Conservation (phyloP, 768 basidiomycete genomes). For the Kwoniella botswanensis region DNA sequence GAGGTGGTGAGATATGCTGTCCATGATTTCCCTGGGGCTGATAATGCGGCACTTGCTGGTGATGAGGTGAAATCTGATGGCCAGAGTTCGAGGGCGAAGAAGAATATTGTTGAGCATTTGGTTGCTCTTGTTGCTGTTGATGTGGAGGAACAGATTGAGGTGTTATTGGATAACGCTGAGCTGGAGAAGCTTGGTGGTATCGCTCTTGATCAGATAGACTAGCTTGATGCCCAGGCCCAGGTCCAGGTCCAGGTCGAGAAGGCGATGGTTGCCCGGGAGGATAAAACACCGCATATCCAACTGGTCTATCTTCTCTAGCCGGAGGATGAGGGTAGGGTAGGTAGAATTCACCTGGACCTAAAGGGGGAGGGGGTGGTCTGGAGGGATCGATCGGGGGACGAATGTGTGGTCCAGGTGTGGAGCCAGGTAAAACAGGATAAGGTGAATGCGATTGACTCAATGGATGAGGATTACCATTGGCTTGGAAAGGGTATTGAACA, state of each 20-base stretch:
- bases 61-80: not conserved
- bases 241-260: not conserved
- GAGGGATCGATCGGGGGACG: constrained; percentile 1
- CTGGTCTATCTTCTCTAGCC: constrained; percentile 14
- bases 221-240: constrained; percentile 15
- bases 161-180: not conserved
- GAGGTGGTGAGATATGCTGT: constrained; percentile 1
- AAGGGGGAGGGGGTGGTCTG: constrained; percentile 25
- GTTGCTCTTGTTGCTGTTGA: not conserved
- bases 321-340: constrained; percentile 28
- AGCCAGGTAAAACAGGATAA: constrained; percentile 16
- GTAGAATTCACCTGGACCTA: constrained; percentile 23
- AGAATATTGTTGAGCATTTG: not conserved
- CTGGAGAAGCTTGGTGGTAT: not conserved
- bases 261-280: constrained; percentile 9
- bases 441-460: constrained; percentile 5
- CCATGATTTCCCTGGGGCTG: not conserved
- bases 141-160: constrained; percentile 10
- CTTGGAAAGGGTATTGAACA: not conserved
- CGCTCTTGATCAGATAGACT: constrained; percentile 12
- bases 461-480: constrained; percentile 10
- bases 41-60: no score
- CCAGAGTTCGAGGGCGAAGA: not conserved
- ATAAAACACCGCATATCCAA: constrained; percentile 31
- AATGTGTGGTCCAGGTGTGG: constrained; percentile 6